Evolutionary conservation across 495 filamentous ascomycete genomes (phyloP), one percentile per base, ranked within the genome.

Genomic region (Penicillium riverlandense): DNA sequence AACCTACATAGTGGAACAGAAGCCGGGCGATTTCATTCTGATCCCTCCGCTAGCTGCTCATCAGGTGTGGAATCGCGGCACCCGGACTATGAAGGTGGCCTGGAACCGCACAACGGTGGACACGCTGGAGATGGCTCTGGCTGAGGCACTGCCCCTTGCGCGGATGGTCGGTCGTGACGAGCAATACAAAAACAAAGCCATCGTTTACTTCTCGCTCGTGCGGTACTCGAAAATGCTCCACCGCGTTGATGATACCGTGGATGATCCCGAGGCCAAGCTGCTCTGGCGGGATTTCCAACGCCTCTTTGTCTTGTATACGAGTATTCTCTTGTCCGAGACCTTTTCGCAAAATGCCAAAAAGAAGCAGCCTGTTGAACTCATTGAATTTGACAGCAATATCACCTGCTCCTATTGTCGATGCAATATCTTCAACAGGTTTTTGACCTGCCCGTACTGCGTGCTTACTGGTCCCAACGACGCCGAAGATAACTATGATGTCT

Each of bases 21-120:
- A 72, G 41, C 77, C 82, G n/a, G 92, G 92, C 7, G 92, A 98
- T 59, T 91, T 96, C 57, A 90, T 98, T 40, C 75, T 98, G 1
- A 83, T 98, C 13, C 92, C 92, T n/a, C 90, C 92, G 7, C 67
- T 97, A 7, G 91, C 90, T n/a, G 89, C 91, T 0, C 92, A 98
- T 56, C 92, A 98, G 56, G 92, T 98, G 15, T 98, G 92, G 92
- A 98, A 98, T 55, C 80, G 92, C 38, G 92, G 92, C 7, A 95
- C 89, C 9, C 72, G 88, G 33, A 98, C 91, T 0, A 86, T 96
- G 77, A 98, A 98, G 61, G 88, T 90, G 15, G 92, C 92, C 6
- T 98, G 92, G 92, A 98, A 98, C 62, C 74, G 92, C n/a, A 96
- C 86, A 0, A 97, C 90, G 0, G 86, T 86, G 5, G 87, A 96